These are phyloP conservation scores for Mycena vulgaris DNA, from an alignment of 768 basidiomycete genomes.

Conservation along the genomic window DNA sequence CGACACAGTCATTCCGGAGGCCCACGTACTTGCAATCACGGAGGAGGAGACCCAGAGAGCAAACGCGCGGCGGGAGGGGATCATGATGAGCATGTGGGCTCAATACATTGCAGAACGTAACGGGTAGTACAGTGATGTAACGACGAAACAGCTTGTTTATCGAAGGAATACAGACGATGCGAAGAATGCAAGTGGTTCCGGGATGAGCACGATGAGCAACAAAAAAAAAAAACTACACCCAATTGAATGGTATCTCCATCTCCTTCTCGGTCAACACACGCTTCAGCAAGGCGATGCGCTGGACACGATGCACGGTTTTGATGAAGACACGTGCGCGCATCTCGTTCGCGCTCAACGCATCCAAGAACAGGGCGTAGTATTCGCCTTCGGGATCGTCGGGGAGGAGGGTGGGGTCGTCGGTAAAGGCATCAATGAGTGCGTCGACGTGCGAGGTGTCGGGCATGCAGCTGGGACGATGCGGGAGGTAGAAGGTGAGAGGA, in stretches of 20 bases:
- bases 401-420: constrained; percentile 14
- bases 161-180: too few species aligned
- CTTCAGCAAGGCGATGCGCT: constrained; percentile 18
- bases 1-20: neutral
- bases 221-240: constrained; percentile 7
- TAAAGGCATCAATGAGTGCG: constrained; percentile 3
- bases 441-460: constrained; percentile 24
- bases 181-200: too few species aligned
- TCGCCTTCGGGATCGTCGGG: constrained; percentile 5
- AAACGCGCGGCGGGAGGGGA: constrained; percentile 10
- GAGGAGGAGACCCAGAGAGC: constrained; percentile 9
- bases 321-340: constrained; percentile 19
- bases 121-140: constrained; percentile 5
- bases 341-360: constrained; percentile 1
- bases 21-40: constrained; percentile 17
- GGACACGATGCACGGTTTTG: constrained; percentile 3
- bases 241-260: neutral
- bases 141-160: too few species aligned
- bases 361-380: constrained; percentile 10
- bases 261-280: constrained; percentile 7
- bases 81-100: constrained; percentile 9
- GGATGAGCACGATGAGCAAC: neutral
- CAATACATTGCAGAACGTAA: constrained; percentile 18
- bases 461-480: too few species aligned
- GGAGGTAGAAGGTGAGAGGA: too few species aligned